Evolutionary conservation across 1,139 yeast species (phyloP), one percentile per base, ranked within the genome.

Genomic region (Blastobotrys illinoisensis): DNA sequence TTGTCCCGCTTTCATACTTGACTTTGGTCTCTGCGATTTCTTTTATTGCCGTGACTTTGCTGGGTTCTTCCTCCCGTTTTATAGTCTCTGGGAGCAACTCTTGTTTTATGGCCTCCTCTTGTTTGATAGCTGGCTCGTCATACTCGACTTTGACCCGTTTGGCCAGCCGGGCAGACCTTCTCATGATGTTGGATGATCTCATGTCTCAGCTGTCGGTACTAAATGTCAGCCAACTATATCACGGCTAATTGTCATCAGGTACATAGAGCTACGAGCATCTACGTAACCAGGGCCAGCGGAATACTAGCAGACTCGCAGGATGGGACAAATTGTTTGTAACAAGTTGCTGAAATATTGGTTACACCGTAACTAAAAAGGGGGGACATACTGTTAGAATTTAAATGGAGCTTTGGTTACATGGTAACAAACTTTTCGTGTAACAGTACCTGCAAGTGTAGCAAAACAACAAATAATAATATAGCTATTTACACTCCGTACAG

Each of bases 51-150:
- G 44, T n/a, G 6, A 16, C 47, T 21, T 24, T 43, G 28, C 24
- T 24, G 6, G 13, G 9, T 7, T n/a, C 16, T 2, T 32, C 40
- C 16, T 32, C 53, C n/a, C 21, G 19, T 13, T 46, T 26, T 40
- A 36, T 19, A 28, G n/a, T 44, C 21, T 46, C 51, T 1, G 21
- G 28, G 40, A 47, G 48, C 23, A 21, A 48, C 19, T 44, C 24
- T 48, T 52, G 47, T 9, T 14, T 36, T 3, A 32, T 32, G 40
- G 28, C 16, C 32, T 50, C 51, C 16, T 44, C 50, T 36, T 23
- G 32, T 49, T 52, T 48, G 45, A 47, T 9, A 2, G 2, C 36
- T n/a, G 23, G 26, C 16, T 44, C 24, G 46, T 44, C 46, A 14
- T 44, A 44, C 24, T 44, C 46, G 16, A 44, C 46, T 9, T 44